Evolutionary conservation across 495 filamentous ascomycete genomes (phyloP), one percentile per base, ranked within the genome.

Genomic region (Clohesyomyces aquaticus): DNA sequence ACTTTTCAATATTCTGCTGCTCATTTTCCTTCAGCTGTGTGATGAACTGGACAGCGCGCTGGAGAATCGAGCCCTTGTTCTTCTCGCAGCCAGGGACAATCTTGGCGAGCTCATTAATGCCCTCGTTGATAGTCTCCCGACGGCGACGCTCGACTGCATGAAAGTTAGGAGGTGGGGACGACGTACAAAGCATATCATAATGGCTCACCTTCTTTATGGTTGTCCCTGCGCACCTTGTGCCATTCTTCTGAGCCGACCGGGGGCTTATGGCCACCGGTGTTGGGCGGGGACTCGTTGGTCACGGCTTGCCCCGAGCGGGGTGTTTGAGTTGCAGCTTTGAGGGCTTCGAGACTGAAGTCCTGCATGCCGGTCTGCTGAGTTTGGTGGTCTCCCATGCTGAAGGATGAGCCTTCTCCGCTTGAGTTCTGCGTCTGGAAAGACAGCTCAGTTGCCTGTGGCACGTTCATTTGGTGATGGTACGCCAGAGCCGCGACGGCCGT

Each of bases 51-150:
- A 97, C 93, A 0, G 94, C 93, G 9, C 94, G 89, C 71, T 96
- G 91, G 35, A 98, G 79, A 58, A 98, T 97, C 1, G 92, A 94
- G 3, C 94, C 94, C 76, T 98, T 98, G 77, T 98, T 98, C 82
- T 98, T 98, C 76, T 98, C 94, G 71, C 94, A 98, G 35, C 92
- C 92, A 2, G 94, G 94, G 0, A 98, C 94, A 55, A 98, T 93
- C 76, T 96, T 96, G 54, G 95, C 90, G 42, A 98, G 87, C 77
- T 98, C 93, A 71, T 97, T 98, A 71, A 98, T 98, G 51, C 94
- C 94, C 77, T 98, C 94, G 73, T 98, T 98, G 75, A 98, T 98
- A 3, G 95, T 97, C 75, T 98, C 94, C 63, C 94, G 91, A 38
- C 94, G 94, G 48, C 94, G 92, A 55, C 94, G 91, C 77, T 98